These are phyloP conservation scores for Crithidia brevicula DNA, from an alignment of 208 protist species.

Conservation along the genomic window DNA sequence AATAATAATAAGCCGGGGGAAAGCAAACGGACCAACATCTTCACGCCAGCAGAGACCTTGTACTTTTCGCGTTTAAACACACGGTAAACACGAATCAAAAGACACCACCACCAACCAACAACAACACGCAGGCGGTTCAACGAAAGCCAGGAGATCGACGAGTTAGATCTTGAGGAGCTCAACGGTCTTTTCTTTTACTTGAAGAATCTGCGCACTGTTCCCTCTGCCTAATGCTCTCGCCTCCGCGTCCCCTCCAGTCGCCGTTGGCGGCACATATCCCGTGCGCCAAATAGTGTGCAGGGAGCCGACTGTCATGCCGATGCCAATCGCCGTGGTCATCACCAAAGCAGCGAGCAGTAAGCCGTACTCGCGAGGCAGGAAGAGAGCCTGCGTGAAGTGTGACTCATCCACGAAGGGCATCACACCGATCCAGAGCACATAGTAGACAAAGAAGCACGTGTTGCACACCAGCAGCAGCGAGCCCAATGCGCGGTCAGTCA, in stretches of 20 bases:
- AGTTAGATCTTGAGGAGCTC: too few species aligned
- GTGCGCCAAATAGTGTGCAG: slow-evolving; percentile 68
- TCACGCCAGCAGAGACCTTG: too few species aligned
- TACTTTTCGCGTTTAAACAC: too few species aligned
- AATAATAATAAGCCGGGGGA: background rate
- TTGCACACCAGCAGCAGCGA: slow-evolving; percentile 46
- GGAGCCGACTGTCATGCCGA: slow-evolving; percentile 53
- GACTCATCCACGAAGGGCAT: slow-evolving; percentile 82
- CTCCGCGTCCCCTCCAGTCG: background rate
- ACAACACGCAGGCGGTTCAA: too few species aligned
- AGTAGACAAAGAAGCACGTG: slow-evolving; percentile 74
- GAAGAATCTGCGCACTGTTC: background rate
- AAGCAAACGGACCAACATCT: too few species aligned
- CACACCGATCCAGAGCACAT: slow-evolving; percentile 79
- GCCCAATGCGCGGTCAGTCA: slow-evolving; percentile 78
- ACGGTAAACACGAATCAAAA: too few species aligned
- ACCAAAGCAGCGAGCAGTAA: slow-evolving; percentile 60
- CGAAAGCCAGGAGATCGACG: too few species aligned
- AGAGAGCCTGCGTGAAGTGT: slow-evolving; percentile 81
- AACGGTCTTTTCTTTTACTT: too few species aligned
- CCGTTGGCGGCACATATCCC: slow-evolving; percentile 31
- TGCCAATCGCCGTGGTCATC: slow-evolving; percentile 44
- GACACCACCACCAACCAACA: too few species aligned
- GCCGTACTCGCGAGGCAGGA: slow-evolving; percentile 79
- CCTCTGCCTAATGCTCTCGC: background rate